These are phyloP conservation scores for Amniculicola lignicola DNA, from an alignment of 495 filamentous ascomycete species.

Conservation along the genomic window DNA sequence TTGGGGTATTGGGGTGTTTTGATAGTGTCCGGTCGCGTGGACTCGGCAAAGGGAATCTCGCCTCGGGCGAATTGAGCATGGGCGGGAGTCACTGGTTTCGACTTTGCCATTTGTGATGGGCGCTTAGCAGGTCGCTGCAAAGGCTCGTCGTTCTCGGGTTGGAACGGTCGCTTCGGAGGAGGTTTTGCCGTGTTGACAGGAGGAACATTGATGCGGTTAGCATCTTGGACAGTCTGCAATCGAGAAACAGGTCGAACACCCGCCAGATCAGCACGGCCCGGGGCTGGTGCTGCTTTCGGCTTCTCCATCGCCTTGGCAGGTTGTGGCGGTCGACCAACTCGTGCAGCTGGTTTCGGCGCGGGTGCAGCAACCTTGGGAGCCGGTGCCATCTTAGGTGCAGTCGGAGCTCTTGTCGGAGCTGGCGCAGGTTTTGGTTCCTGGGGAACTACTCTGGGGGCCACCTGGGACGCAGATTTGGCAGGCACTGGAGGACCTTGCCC, in stretches of 20 bases:
- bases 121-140: conserved; percentile 54
- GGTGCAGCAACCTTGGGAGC: conserved; percentile 5
- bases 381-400: conserved; percentile 1
- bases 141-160: conserved; percentile 52
- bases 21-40: conserved; percentile 53
- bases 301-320: conserved; percentile 13
- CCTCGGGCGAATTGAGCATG: conserved; percentile 64
- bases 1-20: conserved; percentile 58
- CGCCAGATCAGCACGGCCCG: conserved; percentile 51
- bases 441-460: conserved; percentile 3
- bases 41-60: conserved; percentile 82
- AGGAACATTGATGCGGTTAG: conserved; percentile 50
- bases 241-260: conserved; percentile 52
- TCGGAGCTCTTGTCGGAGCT: background rate
- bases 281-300: conserved; percentile 18
- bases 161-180: conserved; percentile 56
- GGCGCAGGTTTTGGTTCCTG: background rate
- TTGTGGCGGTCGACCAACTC: conserved; percentile 15
- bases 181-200: conserved; percentile 64
- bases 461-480: conserved; percentile 7
- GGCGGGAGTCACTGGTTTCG: conserved; percentile 45
- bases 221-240: conserved; percentile 54
- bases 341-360: background rate
- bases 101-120: conserved; percentile 51
- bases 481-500: conserved; percentile 17